Conservation (phyloP, 768 basidiomycete species). For the Leucosporidium creatinivorum region DNA sequence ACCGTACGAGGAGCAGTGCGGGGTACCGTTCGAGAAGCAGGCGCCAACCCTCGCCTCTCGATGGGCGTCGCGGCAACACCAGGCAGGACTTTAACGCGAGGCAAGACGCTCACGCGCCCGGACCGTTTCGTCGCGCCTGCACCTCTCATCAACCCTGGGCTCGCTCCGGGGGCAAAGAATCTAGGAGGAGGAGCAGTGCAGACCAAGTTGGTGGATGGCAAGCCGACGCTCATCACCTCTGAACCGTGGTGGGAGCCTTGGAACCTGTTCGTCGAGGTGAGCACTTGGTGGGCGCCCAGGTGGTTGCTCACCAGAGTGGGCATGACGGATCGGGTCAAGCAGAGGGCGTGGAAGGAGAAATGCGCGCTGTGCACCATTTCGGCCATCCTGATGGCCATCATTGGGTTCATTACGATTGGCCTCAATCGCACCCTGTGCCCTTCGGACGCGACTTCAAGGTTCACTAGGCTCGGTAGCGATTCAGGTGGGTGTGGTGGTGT, state of each 20-base stretch:
- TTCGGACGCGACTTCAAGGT: conserved; percentile 39
- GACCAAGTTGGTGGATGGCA: conserved; percentile 31
- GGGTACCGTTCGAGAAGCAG: conserved; percentile 24
- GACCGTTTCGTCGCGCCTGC: conserved; percentile 90
- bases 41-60: conserved; percentile 4
- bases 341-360: conserved; percentile 98
- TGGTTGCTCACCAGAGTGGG: conserved; percentile 65
- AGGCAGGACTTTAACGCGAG: conserved; percentile 24
- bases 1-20: conserved; percentile 29
- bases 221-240: conserved; percentile 33
- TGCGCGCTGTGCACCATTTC: conserved; percentile 86
- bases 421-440: conserved; percentile 75
- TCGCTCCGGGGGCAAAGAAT: conserved; percentile 30
- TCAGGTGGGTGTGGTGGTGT: conserved; percentile 33
- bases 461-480: conserved; percentile 50
- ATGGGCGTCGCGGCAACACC: not conserved
- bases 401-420: conserved; percentile 92
- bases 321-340: conserved; percentile 64
- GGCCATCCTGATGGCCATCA: conserved; percentile 60
- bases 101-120: conserved; percentile 89
- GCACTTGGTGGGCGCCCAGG: conserved; percentile 87
- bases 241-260: conserved; percentile 50
- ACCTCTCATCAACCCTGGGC: conserved; percentile 80
- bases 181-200: conserved; percentile 17
- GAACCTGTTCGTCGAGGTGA: conserved; percentile 67